These are phyloP conservation scores for Collybia sordida DNA, from an alignment of 768 basidiomycete genomes.

Conservation along the genomic window DNA sequence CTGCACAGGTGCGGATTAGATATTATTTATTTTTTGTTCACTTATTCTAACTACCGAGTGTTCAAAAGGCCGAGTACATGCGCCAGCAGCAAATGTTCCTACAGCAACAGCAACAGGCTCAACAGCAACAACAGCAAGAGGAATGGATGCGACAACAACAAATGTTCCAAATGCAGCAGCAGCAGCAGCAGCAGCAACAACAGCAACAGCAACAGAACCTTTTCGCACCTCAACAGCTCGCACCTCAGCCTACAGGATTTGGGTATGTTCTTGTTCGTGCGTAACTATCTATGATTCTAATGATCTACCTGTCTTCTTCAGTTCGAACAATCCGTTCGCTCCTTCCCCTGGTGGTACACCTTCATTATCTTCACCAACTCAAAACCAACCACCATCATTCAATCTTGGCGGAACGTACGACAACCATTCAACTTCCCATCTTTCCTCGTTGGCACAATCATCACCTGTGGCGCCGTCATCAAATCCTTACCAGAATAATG, in stretches of 20 bases:
- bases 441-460: slow-evolving; percentile 37
- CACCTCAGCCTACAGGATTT: slow-evolving; percentile 72
- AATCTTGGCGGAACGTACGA: slow-evolving; percentile 72
- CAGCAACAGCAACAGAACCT: slow-evolving; percentile 52
- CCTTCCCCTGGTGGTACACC: slow-evolving; percentile 34
- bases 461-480: slow-evolving; percentile 38
- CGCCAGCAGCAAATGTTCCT: slow-evolving; percentile 72
- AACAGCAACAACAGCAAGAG: slow-evolving; percentile 53
- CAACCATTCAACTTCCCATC: slow-evolving; percentile 47
- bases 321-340: slow-evolving; percentile 97
- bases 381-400: slow-evolving; percentile 51
- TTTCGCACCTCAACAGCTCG: slow-evolving; percentile 43
- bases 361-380: slow-evolving; percentile 24
- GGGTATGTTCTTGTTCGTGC: slow-evolving; percentile 43
- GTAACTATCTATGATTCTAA: slow-evolving; percentile 10
- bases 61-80: slow-evolving; percentile 63
- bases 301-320: slow-evolving; percentile 31
- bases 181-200: slow-evolving; percentile 53
- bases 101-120: slow-evolving; percentile 50
- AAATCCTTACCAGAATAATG: slow-evolving; percentile 16
- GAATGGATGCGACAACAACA: slow-evolving; percentile 45
- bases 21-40: slow-evolving; percentile 30
- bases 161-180: slow-evolving; percentile 46
- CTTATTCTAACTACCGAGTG: neutral
- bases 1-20: slow-evolving; percentile 51